Base-by-base conservation (phyloP, 2,329 filamentous ascomycete genomes). In the Zasmidium angulare region DNA sequence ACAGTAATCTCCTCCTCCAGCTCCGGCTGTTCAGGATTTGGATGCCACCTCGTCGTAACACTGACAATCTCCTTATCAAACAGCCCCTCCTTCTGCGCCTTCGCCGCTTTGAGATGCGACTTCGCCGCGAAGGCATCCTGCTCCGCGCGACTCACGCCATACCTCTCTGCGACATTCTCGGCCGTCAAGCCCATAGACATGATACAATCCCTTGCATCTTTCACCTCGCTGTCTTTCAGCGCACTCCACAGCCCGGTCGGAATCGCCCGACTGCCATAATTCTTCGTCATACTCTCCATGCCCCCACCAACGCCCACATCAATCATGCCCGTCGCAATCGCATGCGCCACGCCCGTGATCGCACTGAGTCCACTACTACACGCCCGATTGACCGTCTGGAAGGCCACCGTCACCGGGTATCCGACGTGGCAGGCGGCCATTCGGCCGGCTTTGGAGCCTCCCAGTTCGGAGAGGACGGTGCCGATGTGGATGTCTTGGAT, bases 241-340 rank as follows among this genome's bases (percentile, higher is more conserved):
- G 84, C 86, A 0, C 89, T 86, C 91, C 91, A 96, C 11, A 91
- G 76, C 63, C 91, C 85, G 0, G 86, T 87, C 0, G 93, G 93
- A 47, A 97, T 95, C n/a, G 93, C 93, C 58, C 86, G 81, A 23
- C 81, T 86, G 53, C 88, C 92, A 76, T 97, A 97, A 77, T 96
- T 96, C 65, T 89, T 80, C 64, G 91, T 96, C 93, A 97, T 97
- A 78, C 89, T 93, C 83, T 97, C 93, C 90, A 96, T 96, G 26
- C 93, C 93, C 1, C 90, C 93, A 10, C 87, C 93, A 62, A 97
- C 86, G 60, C 91, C 93, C 0, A 82, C 81, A 62, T 87, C 84
- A 53, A 93, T 89, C 67, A 85, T 83, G 1, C 89, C 91, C 0
- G 84, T 81, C n/a, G 86, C 83, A 67, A 97, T 95, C 63, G 88